Evolutionary conservation across 2,329 filamentous ascomycete species (phyloP).

Genomic region (Daldinia sp.): DNA sequence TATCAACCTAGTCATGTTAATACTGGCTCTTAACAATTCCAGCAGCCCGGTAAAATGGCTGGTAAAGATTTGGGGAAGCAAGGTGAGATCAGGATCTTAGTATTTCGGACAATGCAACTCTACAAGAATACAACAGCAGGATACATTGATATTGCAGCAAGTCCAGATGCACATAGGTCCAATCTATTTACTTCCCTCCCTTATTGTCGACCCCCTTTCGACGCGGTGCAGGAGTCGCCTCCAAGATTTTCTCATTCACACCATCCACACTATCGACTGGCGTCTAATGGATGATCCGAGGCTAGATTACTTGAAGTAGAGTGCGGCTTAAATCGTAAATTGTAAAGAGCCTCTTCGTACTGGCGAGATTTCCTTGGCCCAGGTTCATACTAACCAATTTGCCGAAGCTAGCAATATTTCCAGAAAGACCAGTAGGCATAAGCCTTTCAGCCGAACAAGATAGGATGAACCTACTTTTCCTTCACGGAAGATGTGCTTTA

Average conservation of each 20-base stretch:
- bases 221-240: background rate
- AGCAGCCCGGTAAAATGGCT: conserved; percentile 48
- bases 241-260: background rate
- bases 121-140: conserved; percentile 39
- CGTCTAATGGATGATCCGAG: background rate
- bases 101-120: conserved; percentile 45
- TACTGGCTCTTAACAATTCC: conserved; percentile 40
- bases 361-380: conserved; percentile 10
- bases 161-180: conserved; percentile 25
- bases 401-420: conserved; percentile 34
- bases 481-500: conserved; percentile 42
- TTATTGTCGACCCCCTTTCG: conserved; percentile 14
- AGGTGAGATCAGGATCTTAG: conserved; percentile 41
- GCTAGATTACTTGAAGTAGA: conserved; percentile 8
- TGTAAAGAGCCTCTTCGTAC: conserved; percentile 13
- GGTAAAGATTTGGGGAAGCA: conserved; percentile 41
- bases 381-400: conserved; percentile 23
- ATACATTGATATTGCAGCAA: conserved; percentile 27
- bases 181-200: conserved; percentile 6
- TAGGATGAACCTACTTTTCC: conserved; percentile 49
- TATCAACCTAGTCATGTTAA: conserved; percentile 26
- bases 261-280: background rate
- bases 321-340: conserved; percentile 12
- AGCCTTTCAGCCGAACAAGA: conserved; percentile 43
- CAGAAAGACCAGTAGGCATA: conserved; percentile 26